phyloP scores from a whole-genome alignment of 345 rosid genomes.

The Boechera divaricarpa region DNA sequence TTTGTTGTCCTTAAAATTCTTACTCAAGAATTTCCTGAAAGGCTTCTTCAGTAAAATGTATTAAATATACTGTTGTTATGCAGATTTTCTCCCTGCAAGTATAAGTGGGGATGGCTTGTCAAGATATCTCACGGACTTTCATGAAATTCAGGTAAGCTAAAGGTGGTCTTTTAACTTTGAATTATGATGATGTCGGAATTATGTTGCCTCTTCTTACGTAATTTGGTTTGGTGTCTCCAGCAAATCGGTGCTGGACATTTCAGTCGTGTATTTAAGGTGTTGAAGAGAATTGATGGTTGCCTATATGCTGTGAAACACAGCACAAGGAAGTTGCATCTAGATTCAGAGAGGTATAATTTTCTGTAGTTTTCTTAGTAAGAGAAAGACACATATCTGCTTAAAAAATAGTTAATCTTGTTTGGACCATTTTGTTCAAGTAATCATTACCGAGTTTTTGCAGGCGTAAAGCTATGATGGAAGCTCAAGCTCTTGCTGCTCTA shows the following conservation, averaged over 20 bases:
- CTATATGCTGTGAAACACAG: conserved; percentile 88
- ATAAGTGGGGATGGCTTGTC: conserved; percentile 86
- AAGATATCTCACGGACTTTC: conserved; percentile 90
- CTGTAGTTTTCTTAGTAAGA: conserved; percentile 7
- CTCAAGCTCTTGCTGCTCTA: conserved; percentile 94
- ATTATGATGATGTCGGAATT: conserved; percentile 4
- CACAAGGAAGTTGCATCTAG: conserved; percentile 70
- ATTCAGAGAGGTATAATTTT: conserved; percentile 69
- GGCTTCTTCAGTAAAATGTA: conserved; percentile 14
- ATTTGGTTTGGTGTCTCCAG: conserved; percentile 51
- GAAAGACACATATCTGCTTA: neutral
- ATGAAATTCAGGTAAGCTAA: conserved; percentile 77
- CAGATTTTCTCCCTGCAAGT: conserved; percentile 70
- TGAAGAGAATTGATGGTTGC: conserved; percentile 97
- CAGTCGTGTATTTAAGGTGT: conserved; percentile 83
- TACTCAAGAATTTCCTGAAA: neutral
- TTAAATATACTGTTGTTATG: conserved; percentile 33
- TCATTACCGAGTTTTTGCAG: conserved; percentile 48
- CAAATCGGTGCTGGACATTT: conserved; percentile 91
- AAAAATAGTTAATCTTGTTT: neutral
- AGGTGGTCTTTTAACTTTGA: neutral
- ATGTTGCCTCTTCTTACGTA: conserved; percentile 10
- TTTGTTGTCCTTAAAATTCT: neutral
- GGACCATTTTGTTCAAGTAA: neutral
- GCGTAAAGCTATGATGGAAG: conserved; percentile 98